These are phyloP conservation scores for Phytophthora megakarya DNA, from an alignment of 352 stramenopile species.

Conservation along the genomic window DNA sequence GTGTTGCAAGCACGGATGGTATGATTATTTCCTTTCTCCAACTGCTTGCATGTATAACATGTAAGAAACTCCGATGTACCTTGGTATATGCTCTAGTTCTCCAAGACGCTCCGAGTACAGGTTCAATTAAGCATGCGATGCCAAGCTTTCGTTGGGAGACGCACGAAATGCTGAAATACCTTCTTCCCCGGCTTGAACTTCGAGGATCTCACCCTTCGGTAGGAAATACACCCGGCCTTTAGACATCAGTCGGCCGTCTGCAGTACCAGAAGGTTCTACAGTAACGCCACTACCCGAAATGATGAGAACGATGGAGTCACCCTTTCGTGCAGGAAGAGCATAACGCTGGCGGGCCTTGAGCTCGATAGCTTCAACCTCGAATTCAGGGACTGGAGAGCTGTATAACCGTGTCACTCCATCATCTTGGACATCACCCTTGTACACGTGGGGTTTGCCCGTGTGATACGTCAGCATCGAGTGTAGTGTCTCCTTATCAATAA, in stretches of 20 bases:
- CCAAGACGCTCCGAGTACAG: conserved; percentile 17
- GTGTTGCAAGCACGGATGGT: conserved; percentile 18
- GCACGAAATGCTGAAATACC: conserved; percentile 54
- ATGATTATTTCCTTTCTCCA: conserved; percentile 20
- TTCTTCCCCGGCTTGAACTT: conserved; percentile 40
- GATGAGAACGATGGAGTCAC: conserved; percentile 63
- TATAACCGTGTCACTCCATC: conserved; percentile 82
- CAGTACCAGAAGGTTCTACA: conserved; percentile 26
- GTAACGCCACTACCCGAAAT: conserved; percentile 42
- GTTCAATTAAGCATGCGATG: conserved; percentile 28
- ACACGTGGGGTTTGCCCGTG: conserved; percentile 36
- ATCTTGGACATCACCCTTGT: conserved; percentile 28
- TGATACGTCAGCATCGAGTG: conserved; percentile 98
- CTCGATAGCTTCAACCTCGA: conserved; percentile 84
- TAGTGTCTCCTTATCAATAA: conserved; percentile 98
- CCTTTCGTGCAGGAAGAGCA: conserved; percentile 37
- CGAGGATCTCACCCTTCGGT: conserved; percentile 46
- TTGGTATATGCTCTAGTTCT: conserved; percentile 11
- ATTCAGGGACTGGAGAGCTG: conserved; percentile 90
- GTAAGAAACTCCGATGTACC: conserved; percentile 32
- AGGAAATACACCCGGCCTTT: conserved; percentile 65
- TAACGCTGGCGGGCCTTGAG: conserved; percentile 46
- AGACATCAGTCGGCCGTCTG: conserved; percentile 29
- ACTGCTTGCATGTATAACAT: conserved; percentile 29
- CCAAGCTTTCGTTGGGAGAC: conserved; percentile 54